Base-by-base conservation (phyloP, 768 basidiomycete genomes). In the Suillus weaverae region DNA sequence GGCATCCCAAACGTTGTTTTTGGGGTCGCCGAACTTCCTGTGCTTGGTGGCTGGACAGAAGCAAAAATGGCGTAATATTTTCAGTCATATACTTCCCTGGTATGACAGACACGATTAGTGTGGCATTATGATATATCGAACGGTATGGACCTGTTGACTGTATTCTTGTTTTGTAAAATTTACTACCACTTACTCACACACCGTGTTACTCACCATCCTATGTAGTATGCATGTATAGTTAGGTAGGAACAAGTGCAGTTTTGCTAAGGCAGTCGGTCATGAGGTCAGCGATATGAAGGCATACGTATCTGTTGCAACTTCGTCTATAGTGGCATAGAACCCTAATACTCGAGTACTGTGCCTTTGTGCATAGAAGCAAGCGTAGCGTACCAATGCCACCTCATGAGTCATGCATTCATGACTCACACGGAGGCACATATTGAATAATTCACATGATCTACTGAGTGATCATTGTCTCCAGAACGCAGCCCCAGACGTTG, bases 1-100 rank as follows among this genome's bases (percentile, higher is more conserved):
- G 71, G 57, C 1, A 39, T 86, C 10, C 85, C 86, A 36, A 80
- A 86, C 51, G 76, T 87, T 4, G 81, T 81, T 5, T 71, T 87
- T 5, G 86, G 86, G 30, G 70, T 83, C 16, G 73, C 82, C 38
- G 76, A 77, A 44, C 66, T 83, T n/a, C 76, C 75, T 13, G 57
- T 59, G 39, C 39, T 41, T 20, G 57, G 26, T 32, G 57, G 38
- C 26, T 59, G 38, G 38, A 26, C 57, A 11, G 57, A 41, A 30
- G 39, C 26, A 30, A 59, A 39, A 6, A 26, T 11, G 10, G 26
- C 26, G 38, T 41, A 18, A 41, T 41, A 7, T 39, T 57, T 11
- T 56, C 14, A 9, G 55, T 13, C 8, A 14, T 38, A 16, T 14
- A 14, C 26, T 30, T 41, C 26, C 39, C 39, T 57, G 36, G 26